phyloP scores from a whole-genome alignment of 768 basidiomycete genomes.

The Myochromella boudieri region DNA sequence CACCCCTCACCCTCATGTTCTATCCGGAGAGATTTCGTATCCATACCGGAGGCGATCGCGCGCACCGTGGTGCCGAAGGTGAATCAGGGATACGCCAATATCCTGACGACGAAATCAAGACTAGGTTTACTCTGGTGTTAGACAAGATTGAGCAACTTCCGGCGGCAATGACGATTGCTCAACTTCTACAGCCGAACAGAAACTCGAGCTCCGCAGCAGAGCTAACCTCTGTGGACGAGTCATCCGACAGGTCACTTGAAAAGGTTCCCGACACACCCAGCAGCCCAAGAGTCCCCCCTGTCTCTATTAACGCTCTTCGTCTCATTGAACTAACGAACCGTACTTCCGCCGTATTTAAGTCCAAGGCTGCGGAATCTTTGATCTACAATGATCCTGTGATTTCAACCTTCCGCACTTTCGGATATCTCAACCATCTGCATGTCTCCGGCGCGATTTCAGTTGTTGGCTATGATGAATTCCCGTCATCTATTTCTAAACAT shows the following conservation, averaged over 20 bases:
- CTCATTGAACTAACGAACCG: slow-evolving; percentile 89
- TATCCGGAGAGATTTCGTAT: slow-evolving; percentile 68
- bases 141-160: slow-evolving; percentile 82
- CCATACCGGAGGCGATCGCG: slow-evolving; percentile 24
- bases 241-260: slow-evolving; percentile 23
- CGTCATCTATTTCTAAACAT: slow-evolving; percentile 62
- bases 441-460: slow-evolving; percentile 74
- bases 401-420: slow-evolving; percentile 77
- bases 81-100: slow-evolving; percentile 18
- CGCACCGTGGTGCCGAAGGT: slow-evolving; percentile 18
- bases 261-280: slow-evolving; percentile 5
- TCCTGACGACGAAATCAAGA: slow-evolving; percentile 44
- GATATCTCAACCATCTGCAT: slow-evolving; percentile 61
- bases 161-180: slow-evolving; percentile 77
- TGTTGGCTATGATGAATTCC: slow-evolving; percentile 72
- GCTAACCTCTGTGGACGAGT: slow-evolving; percentile 26
- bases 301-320: slow-evolving; percentile 75
- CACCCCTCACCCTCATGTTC: slow-evolving; percentile 75
- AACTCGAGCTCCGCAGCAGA: slow-evolving; percentile 3
- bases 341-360: slow-evolving; percentile 83
- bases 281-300: slow-evolving; percentile 14
- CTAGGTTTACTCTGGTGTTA: slow-evolving; percentile 70
- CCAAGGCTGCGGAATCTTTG: slow-evolving; percentile 70
- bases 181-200: slow-evolving; percentile 58
- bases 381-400: slow-evolving; percentile 71